Percentiles rank a stretch among this genome's conserved stretches.
Conservation (phyloP, 2,329 filamentous ascomycete genomes). For the Fusarium circinatum region DNA sequence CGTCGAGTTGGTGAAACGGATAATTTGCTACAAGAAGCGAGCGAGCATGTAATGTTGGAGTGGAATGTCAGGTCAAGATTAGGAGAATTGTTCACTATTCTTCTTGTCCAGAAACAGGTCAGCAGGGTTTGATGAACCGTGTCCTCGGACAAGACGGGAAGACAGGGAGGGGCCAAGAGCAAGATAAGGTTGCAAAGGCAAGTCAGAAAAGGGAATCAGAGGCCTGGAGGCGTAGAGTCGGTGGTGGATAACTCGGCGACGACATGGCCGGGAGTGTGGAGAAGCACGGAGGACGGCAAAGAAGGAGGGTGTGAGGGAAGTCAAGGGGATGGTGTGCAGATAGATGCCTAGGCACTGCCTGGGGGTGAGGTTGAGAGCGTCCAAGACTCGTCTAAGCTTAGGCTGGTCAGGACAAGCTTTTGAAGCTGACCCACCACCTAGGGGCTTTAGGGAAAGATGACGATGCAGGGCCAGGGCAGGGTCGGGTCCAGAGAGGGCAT, state of each 20-base stretch:
- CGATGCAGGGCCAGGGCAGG: slow-evolving; percentile 36
- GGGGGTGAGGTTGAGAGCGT: slow-evolving; percentile 24
- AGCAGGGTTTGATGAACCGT: slow-evolving; percentile 37
- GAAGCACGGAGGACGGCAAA: slow-evolving; percentile 44
- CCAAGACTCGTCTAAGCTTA: slow-evolving; percentile 10
- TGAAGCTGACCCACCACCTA: slow-evolving; percentile 40
- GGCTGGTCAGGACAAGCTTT: slow-evolving; percentile 49
- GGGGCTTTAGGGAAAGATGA: slow-evolving; percentile 38
- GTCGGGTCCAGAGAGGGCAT: slow-evolving; percentile 14
- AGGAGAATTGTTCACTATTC: not conserved
- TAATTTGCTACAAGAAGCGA: slow-evolving; percentile 35
- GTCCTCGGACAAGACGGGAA: slow-evolving; percentile 37
- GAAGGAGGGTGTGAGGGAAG: slow-evolving; percentile 35
- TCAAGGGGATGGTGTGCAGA: slow-evolving; percentile 15
- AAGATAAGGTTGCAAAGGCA: slow-evolving; percentile 47
- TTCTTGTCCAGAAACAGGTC: slow-evolving; percentile 18
- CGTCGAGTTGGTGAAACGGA: slow-evolving; percentile 33
- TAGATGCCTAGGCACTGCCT: not conserved
- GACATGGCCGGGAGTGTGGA: slow-evolving; percentile 48
- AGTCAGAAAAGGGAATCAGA: slow-evolving; percentile 39
- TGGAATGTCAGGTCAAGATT: not conserved
- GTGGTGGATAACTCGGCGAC: slow-evolving; percentile 50
- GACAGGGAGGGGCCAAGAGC: slow-evolving; percentile 36
- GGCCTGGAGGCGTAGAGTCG: slow-evolving; percentile 39
- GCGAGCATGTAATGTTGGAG: slow-evolving; percentile 17